A percentile compares a stretch with the other conserved stretches of the same genome.
These are phyloP conservation scores for Plasmodium ovale DNA, from an alignment of 169 alveolate genomes.

Conservation along the genomic window DNA sequence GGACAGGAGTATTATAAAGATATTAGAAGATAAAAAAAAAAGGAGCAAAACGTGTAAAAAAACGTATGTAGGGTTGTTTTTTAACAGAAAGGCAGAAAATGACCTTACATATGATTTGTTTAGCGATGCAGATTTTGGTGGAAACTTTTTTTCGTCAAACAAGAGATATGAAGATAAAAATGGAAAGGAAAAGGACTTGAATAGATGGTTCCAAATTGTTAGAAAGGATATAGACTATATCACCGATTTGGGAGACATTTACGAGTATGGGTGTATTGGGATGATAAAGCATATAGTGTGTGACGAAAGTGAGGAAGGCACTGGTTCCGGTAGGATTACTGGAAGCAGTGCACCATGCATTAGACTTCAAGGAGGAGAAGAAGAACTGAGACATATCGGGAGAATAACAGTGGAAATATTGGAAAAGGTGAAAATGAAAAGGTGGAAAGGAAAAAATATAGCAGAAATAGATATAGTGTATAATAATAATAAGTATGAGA, in stretches of 20 bases:
- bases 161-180: neutral
- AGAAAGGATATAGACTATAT: conserved; percentile 38
- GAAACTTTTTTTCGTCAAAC: neutral
- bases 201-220: neutral
- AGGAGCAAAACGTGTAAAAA: neutral
- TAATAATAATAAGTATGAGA: neutral
- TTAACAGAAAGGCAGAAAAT: conserved; percentile 13
- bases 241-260: conserved; percentile 1
- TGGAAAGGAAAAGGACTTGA: neutral
- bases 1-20: conserved; percentile 21
- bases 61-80: conserved; percentile 50
- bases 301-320: neutral
- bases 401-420: conserved; percentile 19
- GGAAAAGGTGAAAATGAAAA: conserved; percentile 38
- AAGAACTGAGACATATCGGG: neutral
- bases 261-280: conserved; percentile 42
- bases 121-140: neutral
- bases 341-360: no score
- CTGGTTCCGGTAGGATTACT: neutral
- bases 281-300: conserved; percentile 2
- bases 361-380: no score
- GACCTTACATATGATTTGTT: conserved; percentile 1
- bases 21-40: conserved; percentile 14
- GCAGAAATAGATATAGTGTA: conserved; percentile 13
- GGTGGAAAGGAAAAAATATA: conserved; percentile 18